A percentile compares a stretch with the other conserved stretches of the same genome.
phyloP scores from a whole-genome alignment of 116 monocot species.

The Trichopus zeylanicus region DNA sequence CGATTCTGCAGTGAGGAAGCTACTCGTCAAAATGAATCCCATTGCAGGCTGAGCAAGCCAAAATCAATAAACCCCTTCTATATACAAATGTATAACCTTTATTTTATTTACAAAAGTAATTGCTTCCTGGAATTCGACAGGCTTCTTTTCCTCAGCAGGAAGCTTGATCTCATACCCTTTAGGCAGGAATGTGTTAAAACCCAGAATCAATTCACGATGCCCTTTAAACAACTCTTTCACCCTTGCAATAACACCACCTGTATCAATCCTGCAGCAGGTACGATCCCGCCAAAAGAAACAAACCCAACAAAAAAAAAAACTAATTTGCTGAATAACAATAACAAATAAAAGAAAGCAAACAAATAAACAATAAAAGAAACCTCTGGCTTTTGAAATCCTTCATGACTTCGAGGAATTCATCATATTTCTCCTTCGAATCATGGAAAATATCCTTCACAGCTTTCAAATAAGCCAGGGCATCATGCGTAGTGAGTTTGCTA shows the following conservation, averaged over 20 bases:
- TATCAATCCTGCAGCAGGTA: slow-evolving; percentile 43
- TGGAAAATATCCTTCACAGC: slow-evolving; percentile 53
- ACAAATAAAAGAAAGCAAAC: not conserved
- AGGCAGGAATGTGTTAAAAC: slow-evolving; percentile 77
- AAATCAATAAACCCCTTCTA: not conserved
- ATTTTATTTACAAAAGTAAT: slow-evolving; percentile 85
- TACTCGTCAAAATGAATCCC: not conserved
- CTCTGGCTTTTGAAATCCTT: slow-evolving; percentile 57
- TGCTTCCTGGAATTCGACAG: slow-evolving; percentile 79
- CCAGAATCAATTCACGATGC: slow-evolving; percentile 53
- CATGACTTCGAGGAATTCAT: slow-evolving; percentile 60
- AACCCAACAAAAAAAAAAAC: not conserved
- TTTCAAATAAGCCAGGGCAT: slow-evolving; percentile 47
- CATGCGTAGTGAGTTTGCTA: slow-evolving; percentile 30
- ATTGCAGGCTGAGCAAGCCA: not conserved
- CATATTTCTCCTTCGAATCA: slow-evolving; percentile 54
- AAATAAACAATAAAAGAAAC: slow-evolving; percentile 5
- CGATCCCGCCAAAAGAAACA: not conserved
- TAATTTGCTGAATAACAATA: not conserved
- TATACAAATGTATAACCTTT: slow-evolving; percentile 33
- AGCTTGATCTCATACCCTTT: slow-evolving; percentile 84
- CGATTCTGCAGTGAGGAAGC: slow-evolving; percentile 36
- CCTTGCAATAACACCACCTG: slow-evolving; percentile 61
- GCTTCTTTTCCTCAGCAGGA: slow-evolving; percentile 67
- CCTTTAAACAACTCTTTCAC: slow-evolving; percentile 77